Evolutionary conservation across 306 rosid species (phyloP), one percentile per base, ranked within the genome.

Genomic region (Alnus rubra): DNA sequence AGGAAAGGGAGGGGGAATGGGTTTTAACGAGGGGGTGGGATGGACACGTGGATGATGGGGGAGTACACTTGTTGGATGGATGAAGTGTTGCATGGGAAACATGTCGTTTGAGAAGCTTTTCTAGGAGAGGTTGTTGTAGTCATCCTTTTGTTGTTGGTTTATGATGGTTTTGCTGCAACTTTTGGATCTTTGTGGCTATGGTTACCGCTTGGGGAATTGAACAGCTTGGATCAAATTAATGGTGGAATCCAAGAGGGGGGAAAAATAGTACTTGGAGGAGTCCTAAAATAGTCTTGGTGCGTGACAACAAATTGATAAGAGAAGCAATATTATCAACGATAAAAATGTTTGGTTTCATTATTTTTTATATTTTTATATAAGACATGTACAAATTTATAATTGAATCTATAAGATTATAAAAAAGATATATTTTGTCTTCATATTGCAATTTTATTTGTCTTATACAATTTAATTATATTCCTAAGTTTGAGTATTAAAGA

Each of bases 41-140:
- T 18, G 70, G 89, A 81, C 90, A 87, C 79, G 88, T 84, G 88
- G 85, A 1, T 70, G 19, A 37, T 62, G 23, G 70, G 70, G 49
- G 30, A 11, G 74, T 79, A 84, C 88, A 88, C 88, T 13, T 86
- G 91, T 85, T 39, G 39, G 45, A 42, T 69, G 28, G 55, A 62
- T 35, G 56, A 28, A 58, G 86, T 54, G 16, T 16, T 77, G 90
- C 90, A 84, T 84, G 92, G 4, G 76, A 75, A 73, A 71, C 47
- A 48, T 86, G 89, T 85, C 84, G 80, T 62, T 72, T 79, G 6
- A 33, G 72, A 68, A 37, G 47, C 14, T 4, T 39, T 10, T 59
- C 5, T 1, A 10, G 62, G 35, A 12, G 28, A 9, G 52, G 2
- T 14, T 42, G 0, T 55, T 55, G 62, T 7, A n/a, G 31, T 55